phyloP scores from a whole-genome alignment of 257 asterid genomes.

The Solanum bukasovii region DNA sequence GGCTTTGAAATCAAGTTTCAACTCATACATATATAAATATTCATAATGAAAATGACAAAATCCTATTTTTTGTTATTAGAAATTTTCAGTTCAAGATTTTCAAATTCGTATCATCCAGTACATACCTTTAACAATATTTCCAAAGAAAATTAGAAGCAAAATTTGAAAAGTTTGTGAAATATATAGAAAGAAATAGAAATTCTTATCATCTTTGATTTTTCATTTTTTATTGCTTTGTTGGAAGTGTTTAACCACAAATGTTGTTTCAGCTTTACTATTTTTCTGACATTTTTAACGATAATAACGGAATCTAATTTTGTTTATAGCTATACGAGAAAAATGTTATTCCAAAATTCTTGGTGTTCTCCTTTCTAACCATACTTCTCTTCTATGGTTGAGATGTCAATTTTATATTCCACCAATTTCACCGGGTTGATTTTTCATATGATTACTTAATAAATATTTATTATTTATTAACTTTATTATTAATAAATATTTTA shows the following conservation, averaged over 20 bases:
- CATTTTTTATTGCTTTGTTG: not conserved
- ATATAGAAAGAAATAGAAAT: not conserved
- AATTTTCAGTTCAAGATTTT: not conserved
- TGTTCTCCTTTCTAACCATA: not conserved
- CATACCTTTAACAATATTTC: not conserved
- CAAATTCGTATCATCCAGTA: not conserved
- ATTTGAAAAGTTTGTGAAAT: not conserved
- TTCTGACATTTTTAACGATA: constrained; percentile 6
- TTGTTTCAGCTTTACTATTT: not conserved
- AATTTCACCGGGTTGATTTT: not conserved
- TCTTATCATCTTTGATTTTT: not conserved
- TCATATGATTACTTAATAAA: too few species aligned
- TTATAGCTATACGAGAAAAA: not conserved
- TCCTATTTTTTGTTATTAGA: not conserved
- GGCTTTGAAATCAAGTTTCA: not conserved
- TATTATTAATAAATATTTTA: too few species aligned
- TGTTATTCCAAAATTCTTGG: not conserved
- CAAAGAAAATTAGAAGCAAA: not conserved
- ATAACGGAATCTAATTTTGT: not conserved
- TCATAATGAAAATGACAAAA: not conserved
- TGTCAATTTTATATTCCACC: not conserved
- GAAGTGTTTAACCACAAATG: not conserved
- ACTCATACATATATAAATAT: not conserved
- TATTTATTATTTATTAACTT: too few species aligned
- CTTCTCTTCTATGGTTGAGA: not conserved